Evolutionary conservation across 768 basidiomycete genomes (phyloP).

Genomic region (Tulasnella calospora): DNA sequence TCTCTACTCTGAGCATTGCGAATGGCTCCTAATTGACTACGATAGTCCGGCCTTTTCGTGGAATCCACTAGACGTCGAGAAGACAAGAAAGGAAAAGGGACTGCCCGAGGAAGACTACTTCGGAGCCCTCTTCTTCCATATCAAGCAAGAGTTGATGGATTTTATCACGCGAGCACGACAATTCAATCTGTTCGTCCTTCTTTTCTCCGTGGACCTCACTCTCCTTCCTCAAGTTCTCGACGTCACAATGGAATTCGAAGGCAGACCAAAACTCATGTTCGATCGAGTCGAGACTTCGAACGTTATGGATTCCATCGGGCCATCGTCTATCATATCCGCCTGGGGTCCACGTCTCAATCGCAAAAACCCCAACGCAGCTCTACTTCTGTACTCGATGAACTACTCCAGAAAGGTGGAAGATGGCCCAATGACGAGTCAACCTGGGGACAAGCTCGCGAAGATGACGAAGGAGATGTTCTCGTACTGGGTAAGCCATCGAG

Average conservation of each 20-base stretch:
- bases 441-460: neutral
- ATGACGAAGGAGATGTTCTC: neutral
- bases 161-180: conserved; percentile 41
- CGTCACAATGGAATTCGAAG: neutral
- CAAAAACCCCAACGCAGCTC: conserved; percentile 34
- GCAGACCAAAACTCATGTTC: conserved; percentile 34
- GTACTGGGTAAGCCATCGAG: neutral
- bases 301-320: conserved; percentile 43
- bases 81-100: conserved; percentile 41
- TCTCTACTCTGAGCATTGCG: conserved; percentile 45
- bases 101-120: conserved; percentile 40
- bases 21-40: conserved; percentile 43
- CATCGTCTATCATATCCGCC: conserved; percentile 34
- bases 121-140: neutral
- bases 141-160: conserved; percentile 38
- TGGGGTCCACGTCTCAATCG: conserved; percentile 43
- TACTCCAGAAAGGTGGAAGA: conserved; percentile 36
- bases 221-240: conserved; percentile 40
- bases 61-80: conserved; percentile 44
- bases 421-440: neutral
- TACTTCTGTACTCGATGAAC: conserved; percentile 49
- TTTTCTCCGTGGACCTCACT: conserved; percentile 37
- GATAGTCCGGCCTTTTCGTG: conserved; percentile 49
- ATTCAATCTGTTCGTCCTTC: conserved; percentile 37
- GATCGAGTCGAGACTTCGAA: conserved; percentile 52